These are phyloP conservation scores for Ramalina peruviana DNA, from an alignment of 495 filamentous ascomycete species.

Conservation along the genomic window DNA sequence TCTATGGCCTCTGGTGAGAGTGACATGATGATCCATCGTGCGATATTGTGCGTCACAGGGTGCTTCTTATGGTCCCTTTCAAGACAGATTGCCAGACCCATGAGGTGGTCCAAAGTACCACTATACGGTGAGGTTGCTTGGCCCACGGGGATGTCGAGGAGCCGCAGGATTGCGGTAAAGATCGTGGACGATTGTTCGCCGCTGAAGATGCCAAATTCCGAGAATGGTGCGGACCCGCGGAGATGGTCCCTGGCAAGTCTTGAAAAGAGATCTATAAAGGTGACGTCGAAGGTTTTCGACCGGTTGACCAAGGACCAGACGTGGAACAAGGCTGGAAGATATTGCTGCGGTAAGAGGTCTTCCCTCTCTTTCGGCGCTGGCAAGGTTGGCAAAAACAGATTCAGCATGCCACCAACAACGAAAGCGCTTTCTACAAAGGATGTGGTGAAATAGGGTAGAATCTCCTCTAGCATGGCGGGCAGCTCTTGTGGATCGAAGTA, in stretches of 20 bases:
- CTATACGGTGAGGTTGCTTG: slow-evolving; percentile 91
- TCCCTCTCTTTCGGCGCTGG: slow-evolving; percentile 55
- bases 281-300: slow-evolving; percentile 74
- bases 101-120: slow-evolving; percentile 59
- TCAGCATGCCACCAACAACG: slow-evolving; percentile 72
- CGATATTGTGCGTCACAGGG: slow-evolving; percentile 78
- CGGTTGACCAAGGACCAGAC: slow-evolving; percentile 87
- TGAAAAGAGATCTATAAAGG: slow-evolving; percentile 80
- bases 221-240: slow-evolving; percentile 64
- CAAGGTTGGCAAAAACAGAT: slow-evolving; percentile 76
- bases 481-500: slow-evolving; percentile 87
- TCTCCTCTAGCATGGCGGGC: slow-evolving; percentile 78
- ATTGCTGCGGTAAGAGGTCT: slow-evolving; percentile 65
- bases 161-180: slow-evolving; percentile 77
- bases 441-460: slow-evolving; percentile 89
- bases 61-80: slow-evolving; percentile 89
- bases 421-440: slow-evolving; percentile 82
- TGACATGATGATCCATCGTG: slow-evolving; percentile 91
- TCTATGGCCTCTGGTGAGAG: slow-evolving; percentile 76
- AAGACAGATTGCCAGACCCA: slow-evolving; percentile 69
- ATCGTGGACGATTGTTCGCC: slow-evolving; percentile 84
- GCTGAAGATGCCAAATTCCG: slow-evolving; percentile 79
- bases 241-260: slow-evolving; percentile 74
- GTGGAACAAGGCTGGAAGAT: slow-evolving; percentile 86
- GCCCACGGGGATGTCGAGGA: slow-evolving; percentile 93